These are phyloP conservation scores for Pyrrhoderma noxium DNA, from an alignment of 1,284 basidiomycete species.

Conservation along the genomic window DNA sequence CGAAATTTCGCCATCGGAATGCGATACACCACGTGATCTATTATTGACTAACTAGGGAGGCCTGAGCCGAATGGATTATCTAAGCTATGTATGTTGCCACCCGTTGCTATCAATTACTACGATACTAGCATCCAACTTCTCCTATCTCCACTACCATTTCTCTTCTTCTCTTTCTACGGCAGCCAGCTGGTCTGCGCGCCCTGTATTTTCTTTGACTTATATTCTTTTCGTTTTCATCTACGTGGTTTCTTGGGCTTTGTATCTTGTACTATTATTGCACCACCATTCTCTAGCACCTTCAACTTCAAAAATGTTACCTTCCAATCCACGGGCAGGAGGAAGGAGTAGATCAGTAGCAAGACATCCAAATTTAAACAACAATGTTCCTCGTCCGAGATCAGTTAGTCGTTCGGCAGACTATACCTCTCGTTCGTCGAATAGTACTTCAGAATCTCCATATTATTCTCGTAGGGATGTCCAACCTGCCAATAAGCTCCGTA, in stretches of 20 bases:
- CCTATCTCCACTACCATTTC: constrained; percentile 5
- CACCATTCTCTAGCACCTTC: too few relatives aligned
- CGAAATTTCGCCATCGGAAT: too few relatives aligned
- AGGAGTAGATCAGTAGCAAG: constrained; percentile 4
- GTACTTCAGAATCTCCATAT: background rate
- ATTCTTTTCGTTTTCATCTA: background rate
- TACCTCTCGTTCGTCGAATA: background rate
- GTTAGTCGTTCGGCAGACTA: constrained; percentile 10
- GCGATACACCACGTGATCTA: too few relatives aligned
- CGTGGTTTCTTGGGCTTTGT: background rate
- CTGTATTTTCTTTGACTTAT: constrained; percentile 3
- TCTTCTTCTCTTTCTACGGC: constrained; percentile 19
- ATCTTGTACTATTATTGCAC: too few relatives aligned
- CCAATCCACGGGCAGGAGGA: constrained; percentile 14
- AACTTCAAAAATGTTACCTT: constrained; percentile 12
- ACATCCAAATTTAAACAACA: background rate
- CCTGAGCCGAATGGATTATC: too few relatives aligned
- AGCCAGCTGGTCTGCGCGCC: constrained; percentile 25
- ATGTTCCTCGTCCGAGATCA: constrained; percentile 7
- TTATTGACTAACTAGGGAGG: too few relatives aligned
- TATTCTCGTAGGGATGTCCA: too few relatives aligned
- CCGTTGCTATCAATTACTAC: too few relatives aligned
- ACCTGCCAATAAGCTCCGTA: constrained; percentile 22
- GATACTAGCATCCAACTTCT: constrained; percentile 1
- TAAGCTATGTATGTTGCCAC: too few relatives aligned